Evolutionary conservation across 2,329 filamentous ascomycete genomes (phyloP), one percentile per base, ranked within the genome.

Genomic region (Passalora sequoiae): DNA sequence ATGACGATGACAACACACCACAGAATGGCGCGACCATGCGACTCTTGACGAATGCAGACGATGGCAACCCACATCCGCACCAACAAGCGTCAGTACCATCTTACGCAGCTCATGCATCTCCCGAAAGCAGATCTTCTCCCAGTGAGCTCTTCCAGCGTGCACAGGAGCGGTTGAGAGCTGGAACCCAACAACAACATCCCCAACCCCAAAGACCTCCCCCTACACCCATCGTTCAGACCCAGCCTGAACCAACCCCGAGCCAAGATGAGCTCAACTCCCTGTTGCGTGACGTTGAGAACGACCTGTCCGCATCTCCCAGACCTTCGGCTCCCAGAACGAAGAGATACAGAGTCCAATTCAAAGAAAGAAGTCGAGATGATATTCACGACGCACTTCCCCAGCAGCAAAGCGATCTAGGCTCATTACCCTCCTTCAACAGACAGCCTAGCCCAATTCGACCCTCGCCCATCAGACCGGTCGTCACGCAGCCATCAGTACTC

Each of bases 401-500:
- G 5, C 43, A 44, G n/a, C 38, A 46, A 27, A 41, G 49, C 38
- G 46, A 53, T 43, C 36, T 51, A 40, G 43, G 48, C 56, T 60
- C 56, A 64, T 60, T 55, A 47, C 44, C 57, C 45, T 55, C 60
- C 30, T 50, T 56, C 32, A 57, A 56, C 60, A 72, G 69, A 27
- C 44, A 46, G 54, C 68, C 67, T 20, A 66, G 62, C 46, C 69
- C 69, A 2, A 56, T 65, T 30, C 61, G 65, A 48, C 68, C 71
- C 58, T 68, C 70, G 69, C 76, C 47, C 67, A 73, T 21, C 13
- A 58, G 67, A 38, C 67, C 71, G 7, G 53, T 67, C 7, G 74
- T 73, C 15, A 65, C 74, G 58, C 61, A 70, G 17, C 63, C 71
- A 4, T 77, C 74, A 1, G 66, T 78, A 21, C 60, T 77, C 28